These are phyloP conservation scores for Globisporangium middletonii DNA, from an alignment of 352 stramenopile species.

Conservation along the genomic window DNA sequence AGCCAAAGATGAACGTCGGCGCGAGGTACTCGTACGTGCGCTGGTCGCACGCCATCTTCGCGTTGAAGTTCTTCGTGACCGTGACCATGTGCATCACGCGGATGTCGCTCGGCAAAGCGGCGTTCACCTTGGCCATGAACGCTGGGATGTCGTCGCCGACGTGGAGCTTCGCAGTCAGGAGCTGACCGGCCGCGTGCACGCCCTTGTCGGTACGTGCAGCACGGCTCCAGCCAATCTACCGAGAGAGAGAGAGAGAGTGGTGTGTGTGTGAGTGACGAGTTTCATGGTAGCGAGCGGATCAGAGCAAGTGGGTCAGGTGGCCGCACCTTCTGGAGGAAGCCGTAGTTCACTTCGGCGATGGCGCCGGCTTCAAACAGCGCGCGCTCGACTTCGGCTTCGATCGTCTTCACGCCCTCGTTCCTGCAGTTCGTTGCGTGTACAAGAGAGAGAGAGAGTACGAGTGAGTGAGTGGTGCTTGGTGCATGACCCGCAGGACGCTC, in stretches of 20 bases:
- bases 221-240: slow-evolving; percentile 82
- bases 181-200: slow-evolving; percentile 82
- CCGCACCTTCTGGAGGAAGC: slow-evolving; percentile 77
- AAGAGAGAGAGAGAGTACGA: not conserved
- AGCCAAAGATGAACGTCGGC: slow-evolving; percentile 84
- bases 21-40: slow-evolving; percentile 90
- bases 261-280: not conserved
- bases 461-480: no score
- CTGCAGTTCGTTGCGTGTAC: slow-evolving; percentile 12
- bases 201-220: slow-evolving; percentile 89
- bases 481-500: no score
- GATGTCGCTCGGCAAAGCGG: slow-evolving; percentile 70
- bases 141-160: slow-evolving; percentile 60
- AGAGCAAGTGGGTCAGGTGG: not conserved
- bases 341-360: slow-evolving; percentile 88
- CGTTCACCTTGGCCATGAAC: slow-evolving; percentile 75
- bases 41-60: slow-evolving; percentile 85
- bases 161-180: slow-evolving; percentile 84
- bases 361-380: slow-evolving; percentile 82
- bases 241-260: not conserved
- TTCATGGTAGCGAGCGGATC: no score
- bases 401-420: slow-evolving; percentile 85
- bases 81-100: slow-evolving; percentile 77
- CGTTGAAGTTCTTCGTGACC: slow-evolving; percentile 90
- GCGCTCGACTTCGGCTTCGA: slow-evolving; percentile 87